A percentile compares a stretch with the other conserved stretches of the same genome.
These are phyloP conservation scores for Aciculoconidium aculeatum DNA, from an alignment of 805 yeast species.

Conservation along the genomic window DNA sequence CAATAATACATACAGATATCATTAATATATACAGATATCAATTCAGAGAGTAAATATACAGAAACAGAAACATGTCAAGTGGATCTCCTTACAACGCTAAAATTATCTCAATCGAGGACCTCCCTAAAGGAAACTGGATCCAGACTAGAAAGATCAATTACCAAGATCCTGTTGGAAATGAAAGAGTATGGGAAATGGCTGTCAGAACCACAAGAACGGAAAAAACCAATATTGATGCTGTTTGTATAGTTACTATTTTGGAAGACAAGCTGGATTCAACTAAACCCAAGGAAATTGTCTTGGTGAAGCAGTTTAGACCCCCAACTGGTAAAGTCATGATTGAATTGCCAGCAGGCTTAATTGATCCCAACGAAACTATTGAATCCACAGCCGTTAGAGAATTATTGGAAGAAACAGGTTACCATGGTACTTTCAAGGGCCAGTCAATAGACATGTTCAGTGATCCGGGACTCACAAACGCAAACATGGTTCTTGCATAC, in stretches of 20 bases:
- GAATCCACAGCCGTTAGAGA: constrained; percentile 84
- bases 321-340: constrained; percentile 85
- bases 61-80: too few relatives aligned
- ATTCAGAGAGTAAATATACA: too few relatives aligned
- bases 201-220: constrained; percentile 67
- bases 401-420: constrained; percentile 89
- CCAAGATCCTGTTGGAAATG: constrained; percentile 61
- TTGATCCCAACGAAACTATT: constrained; percentile 76
- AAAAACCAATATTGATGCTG: constrained; percentile 70
- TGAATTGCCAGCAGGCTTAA: constrained; percentile 92
- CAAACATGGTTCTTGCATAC: constrained; percentile 74
- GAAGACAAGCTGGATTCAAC: constrained; percentile 41
- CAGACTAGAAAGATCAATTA: constrained; percentile 61
- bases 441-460: constrained; percentile 42
- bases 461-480: constrained; percentile 86
- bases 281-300: constrained; percentile 33
- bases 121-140: constrained; percentile 39
- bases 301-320: constrained; percentile 90
- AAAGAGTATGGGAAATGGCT: constrained; percentile 88
- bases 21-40: too few relatives aligned
- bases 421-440: constrained; percentile 54
- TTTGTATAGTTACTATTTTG: constrained; percentile 77
- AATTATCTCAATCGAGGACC: constrained; percentile 25
- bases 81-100: constrained; percentile 33
- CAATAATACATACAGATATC: too few relatives aligned